phyloP scores from a whole-genome alignment of 495 filamentous ascomycete genomes.

The Hypoxylon lenormandii region DNA sequence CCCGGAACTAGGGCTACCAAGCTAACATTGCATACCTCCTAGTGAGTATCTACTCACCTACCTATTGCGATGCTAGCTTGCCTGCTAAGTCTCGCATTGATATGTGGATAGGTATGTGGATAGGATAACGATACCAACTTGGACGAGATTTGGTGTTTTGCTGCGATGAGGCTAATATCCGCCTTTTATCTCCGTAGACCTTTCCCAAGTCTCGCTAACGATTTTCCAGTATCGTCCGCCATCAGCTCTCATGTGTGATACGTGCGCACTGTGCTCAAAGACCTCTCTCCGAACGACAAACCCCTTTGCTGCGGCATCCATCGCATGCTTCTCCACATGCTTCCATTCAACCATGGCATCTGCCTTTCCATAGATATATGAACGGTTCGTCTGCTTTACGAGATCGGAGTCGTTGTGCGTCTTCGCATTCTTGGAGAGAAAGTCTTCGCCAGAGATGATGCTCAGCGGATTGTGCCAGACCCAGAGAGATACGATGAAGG shows the following conservation, averaged over 20 bases:
- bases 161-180: too few species aligned
- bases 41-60: not conserved
- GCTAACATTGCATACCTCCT: too few species aligned
- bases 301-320: conserved; percentile 49
- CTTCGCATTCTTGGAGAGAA: conserved; percentile 41
- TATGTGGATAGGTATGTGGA: too few species aligned
- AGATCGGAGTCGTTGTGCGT: conserved; percentile 50
- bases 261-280: conserved; percentile 57
- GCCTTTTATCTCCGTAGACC: not conserved
- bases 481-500: conserved; percentile 47
- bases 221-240: conserved; percentile 58
- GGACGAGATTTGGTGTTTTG: too few species aligned
- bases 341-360: conserved; percentile 57
- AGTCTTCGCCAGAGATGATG: conserved; percentile 46
- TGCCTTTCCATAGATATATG: conserved; percentile 58
- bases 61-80: not conserved
- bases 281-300: conserved; percentile 51
- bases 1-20: too few species aligned
- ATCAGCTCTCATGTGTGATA: conserved; percentile 57
- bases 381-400: conserved; percentile 52
- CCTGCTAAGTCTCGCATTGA: not conserved
- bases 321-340: conserved; percentile 57
- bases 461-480: conserved; percentile 45
- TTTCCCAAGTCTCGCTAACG: conserved; percentile 55
- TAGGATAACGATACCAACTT: too few species aligned